These are phyloP conservation scores for Escovopsis weberi DNA, from an alignment of 2,329 filamentous ascomycete genomes.

Conservation along the genomic window DNA sequence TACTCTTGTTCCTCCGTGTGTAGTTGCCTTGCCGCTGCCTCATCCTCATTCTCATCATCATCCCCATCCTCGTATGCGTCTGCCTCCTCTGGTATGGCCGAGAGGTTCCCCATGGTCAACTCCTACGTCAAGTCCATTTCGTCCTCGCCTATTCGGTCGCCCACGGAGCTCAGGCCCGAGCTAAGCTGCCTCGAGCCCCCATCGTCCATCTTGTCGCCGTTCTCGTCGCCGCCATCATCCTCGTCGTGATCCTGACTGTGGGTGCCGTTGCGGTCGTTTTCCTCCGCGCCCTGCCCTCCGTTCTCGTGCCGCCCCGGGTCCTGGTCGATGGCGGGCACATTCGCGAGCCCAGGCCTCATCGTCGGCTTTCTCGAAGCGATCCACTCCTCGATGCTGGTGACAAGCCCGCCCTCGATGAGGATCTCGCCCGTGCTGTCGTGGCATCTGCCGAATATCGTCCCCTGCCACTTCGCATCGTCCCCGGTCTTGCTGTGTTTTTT, in stretches of 20 bases:
- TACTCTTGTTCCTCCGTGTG: not conserved
- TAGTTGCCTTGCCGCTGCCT: too few species aligned
- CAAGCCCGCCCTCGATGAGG: constrained; percentile 58
- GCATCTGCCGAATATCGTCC: constrained; percentile 65
- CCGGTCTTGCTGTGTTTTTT: constrained; percentile 85
- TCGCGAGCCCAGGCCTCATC: constrained; percentile 2
- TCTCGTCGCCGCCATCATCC: not conserved
- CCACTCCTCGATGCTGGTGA: constrained; percentile 23
- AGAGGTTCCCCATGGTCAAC: too few species aligned
- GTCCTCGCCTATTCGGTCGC: constrained; percentile 29
- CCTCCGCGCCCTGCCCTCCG: constrained; percentile 1
- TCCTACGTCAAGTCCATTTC: constrained; percentile 32
- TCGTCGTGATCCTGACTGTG: too few species aligned
- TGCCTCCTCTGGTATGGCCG: too few species aligned
- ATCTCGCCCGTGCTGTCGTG: constrained; percentile 53
- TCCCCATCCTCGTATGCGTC: too few species aligned
- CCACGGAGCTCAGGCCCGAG: constrained; percentile 43
- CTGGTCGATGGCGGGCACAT: not conserved
- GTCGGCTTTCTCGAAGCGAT: constrained; percentile 16
- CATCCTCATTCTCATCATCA: too few species aligned
- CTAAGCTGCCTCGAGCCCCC: constrained; percentile 31
- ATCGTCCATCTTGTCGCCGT: constrained; percentile 4
- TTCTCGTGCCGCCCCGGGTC: not conserved
- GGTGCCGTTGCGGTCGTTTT: not conserved
- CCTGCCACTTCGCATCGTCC: constrained; percentile 73